Conservation (phyloP, 805 yeast species). For the Yamadazyma nakazawae region DNA sequence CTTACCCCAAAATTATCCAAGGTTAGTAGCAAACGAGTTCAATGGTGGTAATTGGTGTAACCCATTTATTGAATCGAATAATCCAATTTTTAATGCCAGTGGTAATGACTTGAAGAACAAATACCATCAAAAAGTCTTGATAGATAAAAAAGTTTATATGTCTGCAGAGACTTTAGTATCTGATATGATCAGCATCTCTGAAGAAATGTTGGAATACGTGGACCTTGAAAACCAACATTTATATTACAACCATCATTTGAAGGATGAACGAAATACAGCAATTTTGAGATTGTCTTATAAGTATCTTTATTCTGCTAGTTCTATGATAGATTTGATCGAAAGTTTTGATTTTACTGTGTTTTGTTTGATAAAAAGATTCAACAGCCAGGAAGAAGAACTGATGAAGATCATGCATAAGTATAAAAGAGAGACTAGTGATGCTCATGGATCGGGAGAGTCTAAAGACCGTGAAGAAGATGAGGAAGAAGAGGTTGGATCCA, state of each 20-base stretch:
- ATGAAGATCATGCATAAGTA: conserved; percentile 10
- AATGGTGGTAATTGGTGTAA: conserved; percentile 81
- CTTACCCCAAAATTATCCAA: conserved; percentile 66
- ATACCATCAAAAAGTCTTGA: conserved; percentile 43
- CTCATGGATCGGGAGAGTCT: no score
- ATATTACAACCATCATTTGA: conserved; percentile 32
- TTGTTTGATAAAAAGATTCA: conserved; percentile 36
- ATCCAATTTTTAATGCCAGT: conserved; percentile 36
- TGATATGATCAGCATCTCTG: conserved; percentile 36
- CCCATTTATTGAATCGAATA: conserved; percentile 50
- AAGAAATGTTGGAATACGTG: conserved; percentile 41
- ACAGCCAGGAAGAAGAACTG: conserved; percentile 16
- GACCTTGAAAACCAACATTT: conserved; percentile 34
- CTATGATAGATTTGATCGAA: conserved; percentile 52
- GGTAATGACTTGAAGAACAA: conserved; percentile 42
- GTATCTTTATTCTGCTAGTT: conserved; percentile 46
- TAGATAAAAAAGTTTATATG: conserved; percentile 48
- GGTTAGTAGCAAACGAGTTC: conserved; percentile 62
- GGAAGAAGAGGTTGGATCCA: background rate
- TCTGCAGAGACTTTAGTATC: conserved; percentile 32
- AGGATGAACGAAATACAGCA: conserved; percentile 47
- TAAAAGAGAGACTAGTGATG: conserved; percentile 3
- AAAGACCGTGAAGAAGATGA: background rate
- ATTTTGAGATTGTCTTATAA: conserved; percentile 53
- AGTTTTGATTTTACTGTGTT: conserved; percentile 61